phyloP scores from a whole-genome alignment of 2,329 filamentous ascomycete genomes.

The Colletotrichum neosansevieriae region DNA sequence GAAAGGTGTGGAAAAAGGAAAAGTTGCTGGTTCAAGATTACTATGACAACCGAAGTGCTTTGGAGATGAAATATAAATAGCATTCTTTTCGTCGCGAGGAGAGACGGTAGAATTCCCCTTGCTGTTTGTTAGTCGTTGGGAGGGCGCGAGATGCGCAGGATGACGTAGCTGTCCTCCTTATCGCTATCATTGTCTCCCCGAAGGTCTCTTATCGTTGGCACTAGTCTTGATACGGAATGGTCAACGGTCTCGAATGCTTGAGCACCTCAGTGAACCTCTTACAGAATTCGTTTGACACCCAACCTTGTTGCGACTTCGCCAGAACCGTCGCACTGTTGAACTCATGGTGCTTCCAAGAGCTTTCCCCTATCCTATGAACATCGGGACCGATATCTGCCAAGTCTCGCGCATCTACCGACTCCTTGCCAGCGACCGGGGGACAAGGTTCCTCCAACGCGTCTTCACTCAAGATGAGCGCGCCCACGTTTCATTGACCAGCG shows the following conservation, averaged over 20 bases:
- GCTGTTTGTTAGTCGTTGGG: constrained; percentile 10
- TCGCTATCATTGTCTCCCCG: constrained; percentile 31
- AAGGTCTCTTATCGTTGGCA: constrained; percentile 11
- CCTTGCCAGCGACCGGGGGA: constrained; percentile 57
- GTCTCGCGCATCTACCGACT: constrained; percentile 74
- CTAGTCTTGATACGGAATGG: constrained; percentile 22
- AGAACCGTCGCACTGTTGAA: background rate
- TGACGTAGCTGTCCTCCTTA: constrained; percentile 35
- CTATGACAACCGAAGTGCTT: constrained; percentile 9
- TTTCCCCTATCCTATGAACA: constrained; percentile 74
- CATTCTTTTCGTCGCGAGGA: constrained; percentile 23
- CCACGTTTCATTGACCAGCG: constrained; percentile 34
- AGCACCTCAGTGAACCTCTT: constrained; percentile 2
- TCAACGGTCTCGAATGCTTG: background rate
- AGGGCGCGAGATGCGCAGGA: background rate
- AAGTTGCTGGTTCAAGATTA: constrained; percentile 8
- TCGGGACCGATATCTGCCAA: constrained; percentile 85
- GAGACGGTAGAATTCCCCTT: constrained; percentile 11
- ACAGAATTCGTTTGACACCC: background rate
- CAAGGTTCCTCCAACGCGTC: constrained; percentile 61
- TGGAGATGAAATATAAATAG: constrained; percentile 29
- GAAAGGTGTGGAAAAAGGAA: background rate
- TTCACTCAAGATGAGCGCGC: constrained; percentile 57
- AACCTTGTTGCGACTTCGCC: background rate
- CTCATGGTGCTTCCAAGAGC: constrained; percentile 40